Conservation (phyloP, 176 grass and related monocot species). For the Bothriochloa decipiens region DNA sequence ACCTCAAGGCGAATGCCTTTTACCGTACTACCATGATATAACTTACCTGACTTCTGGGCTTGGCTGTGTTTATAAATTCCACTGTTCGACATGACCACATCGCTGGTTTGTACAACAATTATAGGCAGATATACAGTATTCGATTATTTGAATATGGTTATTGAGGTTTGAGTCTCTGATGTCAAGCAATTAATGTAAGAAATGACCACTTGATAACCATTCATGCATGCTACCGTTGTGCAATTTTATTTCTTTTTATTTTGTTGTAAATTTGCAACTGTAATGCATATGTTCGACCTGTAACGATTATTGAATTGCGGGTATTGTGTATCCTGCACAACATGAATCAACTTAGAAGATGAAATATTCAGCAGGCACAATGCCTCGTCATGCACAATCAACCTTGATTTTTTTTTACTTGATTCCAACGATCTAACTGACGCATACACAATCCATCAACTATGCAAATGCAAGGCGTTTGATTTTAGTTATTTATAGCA, state of each 20-base stretch:
- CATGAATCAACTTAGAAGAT: not conserved
- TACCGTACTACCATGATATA: slow-evolving; percentile 23
- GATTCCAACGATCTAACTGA: not conserved
- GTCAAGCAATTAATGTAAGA: slow-evolving; percentile 13
- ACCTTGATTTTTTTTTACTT: not conserved
- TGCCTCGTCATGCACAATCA: not conserved
- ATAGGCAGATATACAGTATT: slow-evolving; percentile 25
- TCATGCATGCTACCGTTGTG: not conserved
- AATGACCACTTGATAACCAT: not conserved
- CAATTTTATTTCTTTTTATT: not conserved
- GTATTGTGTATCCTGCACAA: not conserved
- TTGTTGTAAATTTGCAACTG: not conserved
- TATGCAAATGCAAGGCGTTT: not conserved
- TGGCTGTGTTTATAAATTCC: slow-evolving; percentile 9
- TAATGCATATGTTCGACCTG: not conserved
- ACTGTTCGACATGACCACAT: not conserved
- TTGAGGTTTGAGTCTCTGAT: slow-evolving; percentile 15
- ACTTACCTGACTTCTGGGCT: not conserved
- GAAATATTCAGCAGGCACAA: not conserved
- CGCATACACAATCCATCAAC: not conserved
- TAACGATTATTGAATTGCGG: not conserved
- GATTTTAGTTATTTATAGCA: too few relatives aligned
- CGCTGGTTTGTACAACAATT: slow-evolving; percentile 32
- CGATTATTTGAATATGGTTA: not conserved
- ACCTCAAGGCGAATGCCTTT: slow-evolving; percentile 21